A percentile compares a stretch with the other conserved stretches of the same genome.
These are phyloP conservation scores for Candida cerambycidarum DNA, from an alignment of 805 yeast species.

Conservation along the genomic window DNA sequence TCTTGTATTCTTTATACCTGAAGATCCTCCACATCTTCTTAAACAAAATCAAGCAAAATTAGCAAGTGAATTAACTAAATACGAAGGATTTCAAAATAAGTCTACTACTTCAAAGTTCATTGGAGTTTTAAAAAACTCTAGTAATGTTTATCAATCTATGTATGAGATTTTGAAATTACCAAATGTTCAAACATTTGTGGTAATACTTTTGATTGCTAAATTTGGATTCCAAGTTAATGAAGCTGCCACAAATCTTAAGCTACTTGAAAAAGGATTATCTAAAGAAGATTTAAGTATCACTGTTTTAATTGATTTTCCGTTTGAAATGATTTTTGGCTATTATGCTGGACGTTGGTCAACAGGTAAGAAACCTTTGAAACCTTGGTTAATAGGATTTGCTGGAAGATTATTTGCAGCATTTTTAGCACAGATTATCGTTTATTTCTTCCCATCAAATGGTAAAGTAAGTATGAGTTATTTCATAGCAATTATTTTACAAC, in stretches of 20 bases:
- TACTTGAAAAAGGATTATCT: constrained; percentile 86
- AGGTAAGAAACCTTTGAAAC: constrained; percentile 71
- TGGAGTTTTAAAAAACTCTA: constrained; percentile 13
- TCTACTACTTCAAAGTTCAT: constrained; percentile 10
- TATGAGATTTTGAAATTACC: constrained; percentile 63
- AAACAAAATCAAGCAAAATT: constrained; percentile 29
- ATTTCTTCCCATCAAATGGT: constrained; percentile 61
- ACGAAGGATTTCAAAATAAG: constrained; percentile 27
- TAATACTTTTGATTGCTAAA: constrained; percentile 77
- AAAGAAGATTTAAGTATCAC: constrained; percentile 93
- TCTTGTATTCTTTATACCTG: constrained; percentile 61
- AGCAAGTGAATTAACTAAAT: constrained; percentile 26
- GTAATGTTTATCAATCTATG: constrained; percentile 63
- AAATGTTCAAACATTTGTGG: constrained; percentile 70
- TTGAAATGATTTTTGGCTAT: constrained; percentile 92
- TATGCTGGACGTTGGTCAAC: constrained; percentile 95
- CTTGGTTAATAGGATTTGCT: constrained; percentile 86
- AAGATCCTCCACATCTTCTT: constrained; percentile 60
- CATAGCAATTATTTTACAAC: constrained; percentile 73
- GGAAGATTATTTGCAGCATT: constrained; percentile 79
- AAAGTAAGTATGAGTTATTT: constrained; percentile 57
- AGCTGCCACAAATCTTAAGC: constrained; percentile 88
- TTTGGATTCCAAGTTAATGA: constrained; percentile 95
- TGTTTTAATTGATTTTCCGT: constrained; percentile 92
- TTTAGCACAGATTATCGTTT: constrained; percentile 72